Evolutionary conservation across 805 yeast species (phyloP).

Genomic region (Candida saitoana): DNA sequence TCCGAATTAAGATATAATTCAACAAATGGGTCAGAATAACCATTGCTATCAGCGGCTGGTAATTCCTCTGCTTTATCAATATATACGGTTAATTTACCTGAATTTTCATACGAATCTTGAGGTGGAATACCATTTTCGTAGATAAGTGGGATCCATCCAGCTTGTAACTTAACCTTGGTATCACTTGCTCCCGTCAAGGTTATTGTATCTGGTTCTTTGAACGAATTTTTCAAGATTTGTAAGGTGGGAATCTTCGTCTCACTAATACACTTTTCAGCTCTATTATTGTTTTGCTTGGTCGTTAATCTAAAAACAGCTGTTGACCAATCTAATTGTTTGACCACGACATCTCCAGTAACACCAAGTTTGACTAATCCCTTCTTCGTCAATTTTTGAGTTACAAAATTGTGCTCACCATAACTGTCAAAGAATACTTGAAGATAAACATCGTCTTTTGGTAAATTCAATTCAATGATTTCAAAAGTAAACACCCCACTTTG

Average conservation of each 20-base stretch:
- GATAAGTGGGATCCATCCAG: conserved; percentile 76
- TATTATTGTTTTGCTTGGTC: conserved; percentile 49
- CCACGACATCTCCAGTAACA: conserved; percentile 63
- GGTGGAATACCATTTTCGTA: conserved; percentile 57
- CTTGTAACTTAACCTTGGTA: conserved; percentile 52
- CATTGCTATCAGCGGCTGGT: conserved; percentile 84
- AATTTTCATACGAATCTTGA: conserved; percentile 68
- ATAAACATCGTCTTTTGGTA: conserved; percentile 53
- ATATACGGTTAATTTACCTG: conserved; percentile 64
- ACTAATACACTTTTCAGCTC: conserved; percentile 55
- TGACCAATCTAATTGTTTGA: conserved; percentile 78
- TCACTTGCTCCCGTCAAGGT: conserved; percentile 51
- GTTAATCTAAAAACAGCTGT: conserved; percentile 57
- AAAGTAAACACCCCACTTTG: conserved; percentile 75
- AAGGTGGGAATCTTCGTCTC: conserved; percentile 64
- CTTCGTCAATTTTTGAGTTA: conserved; percentile 51
- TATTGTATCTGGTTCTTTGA: conserved; percentile 54
- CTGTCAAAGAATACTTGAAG: conserved; percentile 78
- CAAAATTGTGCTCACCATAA: conserved; percentile 60
- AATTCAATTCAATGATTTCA: conserved; percentile 57
- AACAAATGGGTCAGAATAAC: conserved; percentile 90
- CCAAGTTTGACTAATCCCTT: conserved; percentile 33
- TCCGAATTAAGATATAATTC: conserved; percentile 64
- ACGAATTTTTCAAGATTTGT: conserved; percentile 63
- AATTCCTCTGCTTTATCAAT: conserved; percentile 63